These are phyloP conservation scores for Phoenix dactylifera DNA, from an alignment of 176 grass and related monocot genomes.

Conservation along the genomic window DNA sequence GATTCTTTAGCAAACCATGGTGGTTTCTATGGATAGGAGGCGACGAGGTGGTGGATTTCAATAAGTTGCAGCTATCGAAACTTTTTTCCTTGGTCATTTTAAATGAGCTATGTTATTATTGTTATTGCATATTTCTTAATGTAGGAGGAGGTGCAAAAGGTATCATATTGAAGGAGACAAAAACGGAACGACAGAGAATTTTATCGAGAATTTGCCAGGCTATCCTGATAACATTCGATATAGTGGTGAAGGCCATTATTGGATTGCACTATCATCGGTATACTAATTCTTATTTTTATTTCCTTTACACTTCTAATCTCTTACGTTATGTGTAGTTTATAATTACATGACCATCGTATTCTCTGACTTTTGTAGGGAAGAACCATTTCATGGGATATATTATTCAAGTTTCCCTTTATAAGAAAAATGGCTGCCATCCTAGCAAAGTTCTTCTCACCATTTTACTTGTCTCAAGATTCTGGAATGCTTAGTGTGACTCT, in stretches of 20 bases:
- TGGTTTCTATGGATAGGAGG: no score
- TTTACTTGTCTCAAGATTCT: conserved; percentile 14
- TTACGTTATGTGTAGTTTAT: no score
- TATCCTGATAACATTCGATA: conserved; percentile 65
- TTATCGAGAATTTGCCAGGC: conserved; percentile 64
- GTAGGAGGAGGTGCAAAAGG: conserved; percentile 67
- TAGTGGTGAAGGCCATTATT: conserved; percentile 56
- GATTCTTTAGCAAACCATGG: no score
- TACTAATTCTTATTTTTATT: not conserved
- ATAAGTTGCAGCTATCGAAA: no score
- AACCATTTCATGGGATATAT: conserved; percentile 36
- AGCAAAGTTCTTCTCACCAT: conserved; percentile 25
- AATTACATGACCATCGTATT: not conserved
- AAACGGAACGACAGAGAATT: conserved; percentile 33
- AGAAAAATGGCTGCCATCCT: conserved; percentile 42
- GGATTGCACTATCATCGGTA: conserved; percentile 58
- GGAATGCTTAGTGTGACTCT: conserved; percentile 47
- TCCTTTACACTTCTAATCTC: no score
- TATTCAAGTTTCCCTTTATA: conserved; percentile 28
- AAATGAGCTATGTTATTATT: no score
- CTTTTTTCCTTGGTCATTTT: no score
- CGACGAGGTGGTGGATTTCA: no score
- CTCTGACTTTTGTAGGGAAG: conserved; percentile 30
- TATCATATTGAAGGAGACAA: conserved; percentile 58
- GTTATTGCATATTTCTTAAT: not conserved